Evolutionary conservation across 2,329 filamentous ascomycete genomes (phyloP).

Genomic region (Exophiala sideris): DNA sequence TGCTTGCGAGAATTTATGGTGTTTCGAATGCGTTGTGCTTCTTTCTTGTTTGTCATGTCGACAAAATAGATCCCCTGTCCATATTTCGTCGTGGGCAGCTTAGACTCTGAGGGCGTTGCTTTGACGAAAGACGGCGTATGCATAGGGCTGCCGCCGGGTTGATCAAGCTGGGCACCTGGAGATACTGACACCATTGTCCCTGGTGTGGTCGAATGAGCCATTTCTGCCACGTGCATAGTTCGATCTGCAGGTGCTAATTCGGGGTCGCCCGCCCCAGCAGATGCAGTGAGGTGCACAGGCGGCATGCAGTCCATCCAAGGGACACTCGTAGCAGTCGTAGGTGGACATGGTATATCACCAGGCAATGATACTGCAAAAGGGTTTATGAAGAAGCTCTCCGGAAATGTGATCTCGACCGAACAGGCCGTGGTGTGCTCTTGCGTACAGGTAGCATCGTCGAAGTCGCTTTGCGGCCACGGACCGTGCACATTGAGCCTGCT

Average conservation of each 20-base stretch:
- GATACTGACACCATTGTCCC: too few species aligned
- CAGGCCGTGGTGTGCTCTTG: background rate
- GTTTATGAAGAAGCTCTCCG: slow-evolving; percentile 24
- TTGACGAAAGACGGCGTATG: too few species aligned
- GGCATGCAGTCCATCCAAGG: background rate
- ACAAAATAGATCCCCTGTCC: slow-evolving; percentile 26
- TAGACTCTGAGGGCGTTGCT: too few species aligned
- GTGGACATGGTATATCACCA: slow-evolving; percentile 22
- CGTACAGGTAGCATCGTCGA: background rate
- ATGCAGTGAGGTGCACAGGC: background rate
- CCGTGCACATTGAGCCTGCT: too few species aligned
- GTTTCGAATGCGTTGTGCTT: slow-evolving; percentile 26
- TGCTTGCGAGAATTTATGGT: slow-evolving; percentile 29
- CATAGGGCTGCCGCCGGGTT: too few species aligned
- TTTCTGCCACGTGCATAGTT: too few species aligned
- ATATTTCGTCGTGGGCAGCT: background rate
- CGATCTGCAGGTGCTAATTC: too few species aligned
- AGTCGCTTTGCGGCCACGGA: too few species aligned
- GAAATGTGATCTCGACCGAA: slow-evolving; percentile 5
- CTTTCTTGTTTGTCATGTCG: slow-evolving; percentile 28
- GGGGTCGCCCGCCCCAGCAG: too few species aligned
- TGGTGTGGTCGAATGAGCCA: too few species aligned
- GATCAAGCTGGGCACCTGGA: too few species aligned
- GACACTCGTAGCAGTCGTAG: background rate
- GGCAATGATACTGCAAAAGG: slow-evolving; percentile 27